phyloP scores from a whole-genome alignment of 2,329 filamentous ascomycete genomes.

The Beauveria scarabaeidicola region DNA sequence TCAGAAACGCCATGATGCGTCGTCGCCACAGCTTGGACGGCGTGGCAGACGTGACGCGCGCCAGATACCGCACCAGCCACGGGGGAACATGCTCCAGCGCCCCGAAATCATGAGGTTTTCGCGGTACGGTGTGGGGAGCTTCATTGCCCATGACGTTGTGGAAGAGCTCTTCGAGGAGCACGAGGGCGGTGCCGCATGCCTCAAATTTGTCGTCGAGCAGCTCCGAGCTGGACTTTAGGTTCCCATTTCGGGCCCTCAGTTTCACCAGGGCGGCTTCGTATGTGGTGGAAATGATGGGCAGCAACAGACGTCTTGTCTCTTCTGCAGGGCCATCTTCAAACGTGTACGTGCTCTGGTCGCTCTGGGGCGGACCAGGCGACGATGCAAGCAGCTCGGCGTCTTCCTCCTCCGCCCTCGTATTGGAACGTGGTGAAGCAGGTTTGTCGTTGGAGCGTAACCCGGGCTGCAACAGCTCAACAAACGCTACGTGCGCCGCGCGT shows the following conservation, averaged over 20 bases:
- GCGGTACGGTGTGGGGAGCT: background rate
- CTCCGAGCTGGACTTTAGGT: slow-evolving; percentile 4
- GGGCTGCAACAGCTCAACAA: slow-evolving; percentile 22
- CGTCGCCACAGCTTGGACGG: slow-evolving; percentile 25
- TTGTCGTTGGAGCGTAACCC: background rate
- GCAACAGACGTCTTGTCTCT: slow-evolving; percentile 8
- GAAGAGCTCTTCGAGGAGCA: background rate
- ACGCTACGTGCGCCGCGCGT: slow-evolving; percentile 27
- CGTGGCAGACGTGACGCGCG: slow-evolving; percentile 23
- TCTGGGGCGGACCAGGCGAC: background rate
- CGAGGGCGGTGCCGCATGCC: background rate
- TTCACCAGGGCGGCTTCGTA: slow-evolving; percentile 8
- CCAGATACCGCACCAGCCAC: slow-evolving; percentile 28
- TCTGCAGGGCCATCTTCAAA: slow-evolving; percentile 8
- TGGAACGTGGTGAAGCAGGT: background rate
- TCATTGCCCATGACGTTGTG: background rate
- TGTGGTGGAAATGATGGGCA: slow-evolving; percentile 7
- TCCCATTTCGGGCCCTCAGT: background rate
- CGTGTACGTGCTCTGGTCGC: background rate
- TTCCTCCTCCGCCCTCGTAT: background rate
- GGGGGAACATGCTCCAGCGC: slow-evolving; percentile 20
- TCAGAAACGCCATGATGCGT: slow-evolving; percentile 32
- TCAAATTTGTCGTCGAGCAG: background rate
- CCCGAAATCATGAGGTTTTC: slow-evolving; percentile 3
- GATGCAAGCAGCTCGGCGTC: background rate